Conservation (phyloP, 108 stramenopile genomes). For the Cyclotella baltica region DNA sequence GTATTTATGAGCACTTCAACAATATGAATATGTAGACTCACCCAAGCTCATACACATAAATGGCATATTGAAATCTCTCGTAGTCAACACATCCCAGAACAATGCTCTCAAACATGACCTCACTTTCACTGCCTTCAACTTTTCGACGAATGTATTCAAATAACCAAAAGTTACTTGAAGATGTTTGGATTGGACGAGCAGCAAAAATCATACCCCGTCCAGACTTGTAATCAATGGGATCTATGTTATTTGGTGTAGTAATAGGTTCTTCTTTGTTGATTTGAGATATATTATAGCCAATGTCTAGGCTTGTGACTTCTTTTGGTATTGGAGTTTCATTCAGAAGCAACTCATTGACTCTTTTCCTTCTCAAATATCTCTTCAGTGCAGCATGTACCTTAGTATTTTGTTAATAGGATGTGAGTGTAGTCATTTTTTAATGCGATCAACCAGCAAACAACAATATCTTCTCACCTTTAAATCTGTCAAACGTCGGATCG, state of each 20-base stretch:
- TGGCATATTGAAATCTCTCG: constrained; percentile 66
- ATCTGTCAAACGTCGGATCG: constrained; percentile 75
- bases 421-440: background rate
- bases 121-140: constrained; percentile 38
- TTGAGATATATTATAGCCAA: constrained; percentile 59
- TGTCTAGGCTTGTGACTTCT: constrained; percentile 47
- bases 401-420: constrained; percentile 22
- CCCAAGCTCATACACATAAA: constrained; percentile 80
- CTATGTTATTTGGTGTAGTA: constrained; percentile 21
- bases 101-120: constrained; percentile 58
- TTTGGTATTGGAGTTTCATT: constrained; percentile 56
- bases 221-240: constrained; percentile 68
- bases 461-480: constrained; percentile 34
- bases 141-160: constrained; percentile 76
- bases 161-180: constrained; percentile 78
- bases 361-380: constrained; percentile 72
- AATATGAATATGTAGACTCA: background rate
- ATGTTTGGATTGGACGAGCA: constrained; percentile 60
- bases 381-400: constrained; percentile 74
- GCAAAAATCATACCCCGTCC: constrained; percentile 62
- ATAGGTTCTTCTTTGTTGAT: constrained; percentile 3
- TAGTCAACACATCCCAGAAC: constrained; percentile 77
- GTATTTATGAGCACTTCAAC: background rate
- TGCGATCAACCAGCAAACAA: background rate
- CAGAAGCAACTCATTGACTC: constrained; percentile 56